Base-by-base conservation (phyloP, 2,329 filamentous ascomycete species). In the Beauveria brongniartii region DNA sequence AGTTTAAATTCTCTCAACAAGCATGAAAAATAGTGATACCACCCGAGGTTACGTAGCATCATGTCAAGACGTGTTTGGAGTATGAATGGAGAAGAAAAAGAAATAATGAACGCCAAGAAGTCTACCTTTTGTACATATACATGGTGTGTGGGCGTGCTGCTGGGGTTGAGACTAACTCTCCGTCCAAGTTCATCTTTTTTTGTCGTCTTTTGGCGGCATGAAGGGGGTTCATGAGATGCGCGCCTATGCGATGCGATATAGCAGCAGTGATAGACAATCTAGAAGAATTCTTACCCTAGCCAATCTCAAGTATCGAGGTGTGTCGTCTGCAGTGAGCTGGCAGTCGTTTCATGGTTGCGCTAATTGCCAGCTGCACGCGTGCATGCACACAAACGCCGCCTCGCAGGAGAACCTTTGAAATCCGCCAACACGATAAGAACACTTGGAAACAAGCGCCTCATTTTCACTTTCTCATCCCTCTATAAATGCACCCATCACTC, bases 71-170 rank as follows among this genome's bases (percentile, higher is more conserved):
- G 20, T 51, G 47, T 58, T 58, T 51, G 24, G 18, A 43, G 24
- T 30, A 48, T 40, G 44, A 24, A 41, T 12, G 10, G 37, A 16
- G 20, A 28, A 37, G 14, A 37, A 37, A 37, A 37, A 37, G 26
- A 43, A 58, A 8, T 24, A 34, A 50, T n/a, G 22, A 28, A 34
- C 55, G 20, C 46, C 10, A 51, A 16, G 12, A 22, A 16, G 20
- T 12, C n/a, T 30, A 43, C 55, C 34, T 50, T 51, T 10, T 58
- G 55, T 58, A 58, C 10, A 58, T 58, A 58, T 37, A 18, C 43
- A 28, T 43, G 46, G 55, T 51, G 24, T n/a, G 34, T 41, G 46
- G 55, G 41, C 46, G n/a, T 51, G 46, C 22, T 41, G 37, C 18
- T 34, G 55, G 18, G 3, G 4, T 6, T 12, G 22, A 56, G 28